Percentiles rank a stretch among this genome's conserved stretches.
These are phyloP conservation scores for Arthrocladium fulminans DNA, from an alignment of 2,329 filamentous ascomycete species.

Conservation along the genomic window DNA sequence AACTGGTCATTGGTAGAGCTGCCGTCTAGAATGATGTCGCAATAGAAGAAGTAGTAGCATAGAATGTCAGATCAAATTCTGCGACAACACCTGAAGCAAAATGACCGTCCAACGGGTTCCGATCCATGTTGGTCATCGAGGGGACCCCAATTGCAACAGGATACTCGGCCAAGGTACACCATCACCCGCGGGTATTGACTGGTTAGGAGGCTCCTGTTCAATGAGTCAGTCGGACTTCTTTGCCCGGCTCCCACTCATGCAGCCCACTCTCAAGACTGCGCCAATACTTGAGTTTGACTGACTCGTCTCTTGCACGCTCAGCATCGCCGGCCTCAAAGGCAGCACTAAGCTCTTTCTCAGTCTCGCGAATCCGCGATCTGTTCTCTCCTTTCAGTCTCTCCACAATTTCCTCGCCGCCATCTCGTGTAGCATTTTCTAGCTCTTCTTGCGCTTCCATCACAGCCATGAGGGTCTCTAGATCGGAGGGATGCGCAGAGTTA, in stretches of 20 bases:
- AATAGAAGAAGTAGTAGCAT: too few species aligned
- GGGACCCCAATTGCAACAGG: too few species aligned
- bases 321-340: constrained; percentile 61
- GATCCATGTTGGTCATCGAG: too few species aligned
- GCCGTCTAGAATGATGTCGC: too few species aligned
- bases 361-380: constrained; percentile 54
- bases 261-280: constrained; percentile 74
- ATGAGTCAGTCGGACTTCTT: constrained; percentile 49
- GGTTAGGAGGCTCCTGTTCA: too few species aligned
- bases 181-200: too few species aligned
- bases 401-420: constrained; percentile 48
- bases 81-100: too few species aligned
- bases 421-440: constrained; percentile 53
- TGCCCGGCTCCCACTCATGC: constrained; percentile 74
- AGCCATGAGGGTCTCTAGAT: constrained; percentile 69
- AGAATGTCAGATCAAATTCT: too few species aligned
- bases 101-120: too few species aligned
- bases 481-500: constrained; percentile 62
- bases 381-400: constrained; percentile 60
- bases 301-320: constrained; percentile 59
- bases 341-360: constrained; percentile 53
- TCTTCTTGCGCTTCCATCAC: constrained; percentile 71
- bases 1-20: too few species aligned
- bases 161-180: too few species aligned
- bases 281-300: constrained; percentile 79